Percentiles rank a stretch among this genome's conserved stretches.
phyloP scores from a whole-genome alignment of 768 basidiomycete genomes.

The Mycena indigotica region DNA sequence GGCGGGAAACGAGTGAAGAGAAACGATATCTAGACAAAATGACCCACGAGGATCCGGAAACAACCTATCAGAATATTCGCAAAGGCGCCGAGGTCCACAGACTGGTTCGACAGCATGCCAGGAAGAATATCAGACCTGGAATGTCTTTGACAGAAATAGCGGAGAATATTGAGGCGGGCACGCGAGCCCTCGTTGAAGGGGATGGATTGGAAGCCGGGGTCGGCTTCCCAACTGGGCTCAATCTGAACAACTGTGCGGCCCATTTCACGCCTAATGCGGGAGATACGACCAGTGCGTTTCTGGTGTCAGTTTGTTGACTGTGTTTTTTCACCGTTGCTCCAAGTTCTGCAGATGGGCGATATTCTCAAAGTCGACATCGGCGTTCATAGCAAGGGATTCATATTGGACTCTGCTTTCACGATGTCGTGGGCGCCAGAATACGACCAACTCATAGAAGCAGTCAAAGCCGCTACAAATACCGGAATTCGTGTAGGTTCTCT shows the following conservation, averaged over 20 bases:
- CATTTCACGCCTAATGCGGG: constrained; percentile 97
- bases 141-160: constrained; percentile 95
- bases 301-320: background rate
- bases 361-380: constrained; percentile 97
- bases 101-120: constrained; percentile 82
- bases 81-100: constrained; percentile 95
- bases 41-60: constrained; percentile 76
- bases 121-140: constrained; percentile 84
- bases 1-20: constrained; percentile 89
- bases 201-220: constrained; percentile 83
- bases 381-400: constrained; percentile 95
- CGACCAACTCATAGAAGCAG: constrained; percentile 85
- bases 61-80: constrained; percentile 87
- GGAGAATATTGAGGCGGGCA: constrained; percentile 90
- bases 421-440: constrained; percentile 88
- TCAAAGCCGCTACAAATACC: constrained; percentile 91
- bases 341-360: constrained; percentile 82
- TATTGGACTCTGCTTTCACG: constrained; percentile 95
- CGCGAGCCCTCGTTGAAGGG: constrained; percentile 89
- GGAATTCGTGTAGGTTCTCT: constrained; percentile 68
- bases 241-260: constrained; percentile 91
- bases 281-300: constrained; percentile 77
- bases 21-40: constrained; percentile 80
- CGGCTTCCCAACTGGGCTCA: constrained; percentile 96
- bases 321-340: background rate